These are phyloP conservation scores for Madurella fahalii DNA, from an alignment of 2,329 filamentous ascomycete genomes.

Conservation along the genomic window DNA sequence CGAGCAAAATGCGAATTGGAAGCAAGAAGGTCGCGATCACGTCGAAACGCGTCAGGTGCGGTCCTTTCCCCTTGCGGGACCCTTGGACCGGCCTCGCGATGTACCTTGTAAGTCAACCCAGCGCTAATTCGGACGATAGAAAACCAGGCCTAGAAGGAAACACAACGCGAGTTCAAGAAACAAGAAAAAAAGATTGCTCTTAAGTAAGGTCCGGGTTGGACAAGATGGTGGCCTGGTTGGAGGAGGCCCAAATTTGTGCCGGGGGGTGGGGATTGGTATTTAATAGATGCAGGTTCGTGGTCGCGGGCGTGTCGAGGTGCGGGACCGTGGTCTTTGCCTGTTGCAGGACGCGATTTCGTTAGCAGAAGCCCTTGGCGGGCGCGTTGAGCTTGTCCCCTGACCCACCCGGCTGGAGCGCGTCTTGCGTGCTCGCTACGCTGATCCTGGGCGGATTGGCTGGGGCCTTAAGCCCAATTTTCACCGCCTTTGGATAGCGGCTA, in stretches of 20 bases:
- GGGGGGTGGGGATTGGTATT: slow-evolving; percentile 28
- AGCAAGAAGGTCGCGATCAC: slow-evolving; percentile 8
- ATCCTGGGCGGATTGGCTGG: slow-evolving; percentile 12
- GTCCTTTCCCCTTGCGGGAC: slow-evolving; percentile 4
- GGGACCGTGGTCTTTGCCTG: slow-evolving; percentile 20
- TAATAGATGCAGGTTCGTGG: slow-evolving; percentile 28
- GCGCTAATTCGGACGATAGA: slow-evolving; percentile 2
- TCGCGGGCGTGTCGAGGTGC: slow-evolving; percentile 23
- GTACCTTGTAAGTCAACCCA: slow-evolving; percentile 14
- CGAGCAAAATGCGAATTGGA: slow-evolving; percentile 6
- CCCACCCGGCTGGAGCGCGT: slow-evolving; percentile 15
- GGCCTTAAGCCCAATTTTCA: slow-evolving; percentile 6
- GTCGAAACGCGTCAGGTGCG: slow-evolving; percentile 22
- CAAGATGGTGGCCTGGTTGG: slow-evolving; percentile 24
- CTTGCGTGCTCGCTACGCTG: slow-evolving; percentile 9
- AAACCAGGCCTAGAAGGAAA: background rate
- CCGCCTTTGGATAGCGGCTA: slow-evolving; percentile 10
- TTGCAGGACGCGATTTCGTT: slow-evolving; percentile 26
- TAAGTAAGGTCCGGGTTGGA: background rate
- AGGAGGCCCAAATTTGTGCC: slow-evolving; percentile 24
- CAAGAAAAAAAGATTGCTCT: slow-evolving; percentile 18
- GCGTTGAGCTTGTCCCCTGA: slow-evolving; percentile 21
- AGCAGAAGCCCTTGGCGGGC: slow-evolving; percentile 15
- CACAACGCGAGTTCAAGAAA: background rate
- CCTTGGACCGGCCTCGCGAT: slow-evolving; percentile 10